These are phyloP conservation scores for Datisca glomerata DNA, from an alignment of 306 rosid genomes.

Conservation along the genomic window DNA sequence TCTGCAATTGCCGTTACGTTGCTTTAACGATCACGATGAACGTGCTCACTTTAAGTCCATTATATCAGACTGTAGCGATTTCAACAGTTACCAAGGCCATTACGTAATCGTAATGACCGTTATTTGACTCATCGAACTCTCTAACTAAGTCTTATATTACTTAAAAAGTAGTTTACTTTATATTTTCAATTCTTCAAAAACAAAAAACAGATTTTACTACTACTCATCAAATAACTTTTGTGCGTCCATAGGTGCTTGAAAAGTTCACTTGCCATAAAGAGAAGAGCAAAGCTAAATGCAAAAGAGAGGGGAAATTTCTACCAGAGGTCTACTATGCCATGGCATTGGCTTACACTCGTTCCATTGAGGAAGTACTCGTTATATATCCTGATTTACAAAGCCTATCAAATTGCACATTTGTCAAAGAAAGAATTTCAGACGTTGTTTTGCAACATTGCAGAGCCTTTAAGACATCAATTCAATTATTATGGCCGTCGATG, in stretches of 20 bases:
- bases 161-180: too few species aligned
- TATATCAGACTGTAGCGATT: too few species aligned
- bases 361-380: conserved; percentile 40
- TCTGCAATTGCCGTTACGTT: too few species aligned
- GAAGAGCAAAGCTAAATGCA: conserved; percentile 20
- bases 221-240: too few species aligned
- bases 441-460: conserved; percentile 51
- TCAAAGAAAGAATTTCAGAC: conserved; percentile 30
- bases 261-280: conserved; percentile 24
- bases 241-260: conserved; percentile 26
- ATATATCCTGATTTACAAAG: conserved; percentile 49
- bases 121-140: too few species aligned
- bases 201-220: too few species aligned
- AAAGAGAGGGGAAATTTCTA: conserved; percentile 29
- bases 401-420: conserved; percentile 37
- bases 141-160: too few species aligned
- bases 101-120: too few species aligned
- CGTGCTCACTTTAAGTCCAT: too few species aligned
- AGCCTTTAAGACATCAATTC: conserved; percentile 26
- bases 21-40: too few species aligned
- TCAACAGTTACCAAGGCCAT: too few species aligned
- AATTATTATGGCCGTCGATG: conserved; percentile 38
- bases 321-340: conserved; percentile 31
- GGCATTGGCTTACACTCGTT: conserved; percentile 52
- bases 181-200: too few species aligned